These are phyloP conservation scores for Lagenaria siceraria DNA, from an alignment of 306 rosid species.

Conservation along the genomic window DNA sequence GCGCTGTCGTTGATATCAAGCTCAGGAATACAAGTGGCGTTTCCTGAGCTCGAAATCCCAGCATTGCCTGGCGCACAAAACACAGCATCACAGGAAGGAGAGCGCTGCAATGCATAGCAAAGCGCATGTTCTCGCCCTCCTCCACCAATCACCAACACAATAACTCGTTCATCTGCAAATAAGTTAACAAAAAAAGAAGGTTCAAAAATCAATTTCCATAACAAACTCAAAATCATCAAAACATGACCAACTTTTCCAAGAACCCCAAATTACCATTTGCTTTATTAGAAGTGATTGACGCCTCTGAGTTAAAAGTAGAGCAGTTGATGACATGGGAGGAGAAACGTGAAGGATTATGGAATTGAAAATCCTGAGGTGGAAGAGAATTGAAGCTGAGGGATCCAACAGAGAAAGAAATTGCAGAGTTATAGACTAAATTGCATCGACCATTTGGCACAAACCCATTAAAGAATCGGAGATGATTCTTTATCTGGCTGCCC, in stretches of 20 bases:
- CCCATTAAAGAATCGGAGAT: not conserved
- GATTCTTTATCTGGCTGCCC: not conserved
- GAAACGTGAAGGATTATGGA: not conserved
- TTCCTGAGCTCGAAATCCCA: slow-evolving; percentile 73
- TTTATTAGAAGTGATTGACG: not conserved
- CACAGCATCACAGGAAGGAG: slow-evolving; percentile 55
- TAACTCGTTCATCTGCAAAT: slow-evolving; percentile 33
- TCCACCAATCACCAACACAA: slow-evolving; percentile 81
- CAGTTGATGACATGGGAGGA: slow-evolving; percentile 3
- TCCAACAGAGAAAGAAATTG: not conserved
- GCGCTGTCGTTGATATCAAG: slow-evolving; percentile 50
- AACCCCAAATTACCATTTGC: not conserved
- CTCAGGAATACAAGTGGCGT: slow-evolving; percentile 64
- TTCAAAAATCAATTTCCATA: not conserved
- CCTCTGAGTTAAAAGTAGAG: not conserved
- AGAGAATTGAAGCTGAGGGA: not conserved
- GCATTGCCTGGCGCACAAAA: slow-evolving; percentile 94
- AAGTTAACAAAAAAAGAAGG: not conserved
- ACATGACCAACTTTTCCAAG: not conserved
- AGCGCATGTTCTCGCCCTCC: slow-evolving; percentile 98
- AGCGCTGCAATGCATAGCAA: slow-evolving; percentile 80
- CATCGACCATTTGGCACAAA: not conserved
- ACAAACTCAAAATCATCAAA: not conserved
- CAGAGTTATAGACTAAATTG: not conserved
- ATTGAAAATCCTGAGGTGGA: not conserved